Percentiles rank a stretch among this genome's conserved stretches.
These are phyloP conservation scores for Hansenula sp. DNA, from an alignment of 1,139 yeast genomes.

Conservation along the genomic window DNA sequence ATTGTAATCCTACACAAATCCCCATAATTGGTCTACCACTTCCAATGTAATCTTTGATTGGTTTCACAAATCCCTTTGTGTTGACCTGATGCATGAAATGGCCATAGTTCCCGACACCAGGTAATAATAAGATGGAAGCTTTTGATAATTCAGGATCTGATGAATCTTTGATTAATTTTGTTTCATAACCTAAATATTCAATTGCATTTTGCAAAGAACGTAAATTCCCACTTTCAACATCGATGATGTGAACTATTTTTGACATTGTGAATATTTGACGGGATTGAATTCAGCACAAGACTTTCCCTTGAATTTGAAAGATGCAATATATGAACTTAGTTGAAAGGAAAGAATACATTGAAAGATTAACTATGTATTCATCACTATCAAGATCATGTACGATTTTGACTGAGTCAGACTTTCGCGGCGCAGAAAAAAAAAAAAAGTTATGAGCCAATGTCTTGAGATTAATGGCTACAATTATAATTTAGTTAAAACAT, in stretches of 20 bases:
- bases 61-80: conserved; percentile 58
- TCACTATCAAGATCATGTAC: not conserved
- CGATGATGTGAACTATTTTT: conserved; percentile 66
- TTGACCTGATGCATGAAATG: conserved; percentile 77
- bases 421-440: not conserved
- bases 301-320: not conserved
- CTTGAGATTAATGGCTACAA: not conserved
- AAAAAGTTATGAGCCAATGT: no score
- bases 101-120: conserved; percentile 97
- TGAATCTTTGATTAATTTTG: conserved; percentile 44
- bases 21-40: conserved; percentile 90
- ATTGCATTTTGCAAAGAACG: conserved; percentile 88
- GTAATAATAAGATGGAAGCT: conserved; percentile 62
- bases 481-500: not conserved
- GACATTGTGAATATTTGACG: conserved; percentile 10
- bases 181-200: conserved; percentile 66
- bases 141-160: conserved; percentile 38
- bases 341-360: no score
- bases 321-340: no score
- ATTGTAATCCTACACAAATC: conserved; percentile 92
- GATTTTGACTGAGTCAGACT: not conserved
- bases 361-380: no score
- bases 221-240: conserved; percentile 92
- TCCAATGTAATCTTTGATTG: conserved; percentile 59
- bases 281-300: not conserved